Base-by-base conservation (phyloP, 2,329 filamentous ascomycete genomes). In the Helicocarpus griseus region DNA sequence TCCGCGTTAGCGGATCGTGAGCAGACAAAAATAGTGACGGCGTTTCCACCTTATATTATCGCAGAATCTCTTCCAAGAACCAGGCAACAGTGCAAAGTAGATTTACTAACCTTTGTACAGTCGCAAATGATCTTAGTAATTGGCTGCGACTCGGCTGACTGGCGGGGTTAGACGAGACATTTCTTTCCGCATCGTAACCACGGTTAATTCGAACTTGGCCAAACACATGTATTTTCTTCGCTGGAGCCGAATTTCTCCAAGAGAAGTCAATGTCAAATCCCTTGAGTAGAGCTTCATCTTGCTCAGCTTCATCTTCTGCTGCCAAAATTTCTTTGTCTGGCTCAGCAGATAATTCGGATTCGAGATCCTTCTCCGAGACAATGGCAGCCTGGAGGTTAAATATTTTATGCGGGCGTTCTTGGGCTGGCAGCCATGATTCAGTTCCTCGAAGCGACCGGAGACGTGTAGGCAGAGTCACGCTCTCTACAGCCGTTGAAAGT, bases 401-500 rank as follows among this genome's bases (percentile, higher is more conserved):
- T 31, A 97, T 82, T 24, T 81, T 85, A 62, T 90, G 88, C 54
- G 82, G 86, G n/a, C 87, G 88, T 52, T 85, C 65, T 3, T 66
- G 66, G 9, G 75, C 67, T 28, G 76, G 77, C 28, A 95, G 69
- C 2, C 68, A 66, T 5, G 67, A 55, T 50, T 69, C 68, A 33
- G 69, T 65, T 53, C 68, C 64, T 46, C 63, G 60, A 48, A 68
- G 64, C 2, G 61, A 62, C 22, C 68, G 63, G 46, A 70, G 60
- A 22, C 91, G 79, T 1, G 87, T 84, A 5, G 87, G 86, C 13
- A 97, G 70, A 1, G 85, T 87, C 31, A 85, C 80, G 22, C 82
- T 88, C 66, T 97, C 93, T 11, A 95, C 65, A 1, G 86, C 87
- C 0, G 86, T 77, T 13, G 82, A 80, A 55, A 95, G 77, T 13